Conservation (phyloP, 805 yeast species). For the Saturnispora mendoncae region DNA sequence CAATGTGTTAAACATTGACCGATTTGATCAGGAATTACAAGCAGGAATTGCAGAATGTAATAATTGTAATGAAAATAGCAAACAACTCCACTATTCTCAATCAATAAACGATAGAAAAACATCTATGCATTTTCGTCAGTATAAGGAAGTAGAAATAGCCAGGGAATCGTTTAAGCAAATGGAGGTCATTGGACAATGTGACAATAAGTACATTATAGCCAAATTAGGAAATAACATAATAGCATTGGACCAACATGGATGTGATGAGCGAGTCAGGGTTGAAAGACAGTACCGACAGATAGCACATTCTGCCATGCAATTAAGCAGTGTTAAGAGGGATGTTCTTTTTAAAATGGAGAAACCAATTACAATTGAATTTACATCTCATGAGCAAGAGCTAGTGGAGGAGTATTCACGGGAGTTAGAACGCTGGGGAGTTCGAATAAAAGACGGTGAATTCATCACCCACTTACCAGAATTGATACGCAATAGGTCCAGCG, state of each 20-base stretch:
- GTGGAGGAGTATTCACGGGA: constrained; percentile 24
- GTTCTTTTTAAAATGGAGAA: too few species aligned
- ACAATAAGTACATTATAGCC: constrained; percentile 52
- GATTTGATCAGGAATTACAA: background rate
- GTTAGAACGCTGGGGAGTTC: constrained; percentile 39
- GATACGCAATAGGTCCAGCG: constrained; percentile 13
- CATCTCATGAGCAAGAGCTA: constrained; percentile 29
- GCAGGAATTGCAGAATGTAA: too few species aligned
- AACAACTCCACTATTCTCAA: background rate
- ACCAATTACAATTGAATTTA: too few species aligned
- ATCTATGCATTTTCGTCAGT: constrained; percentile 8
- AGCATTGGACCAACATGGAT: constrained; percentile 75
- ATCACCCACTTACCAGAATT: constrained; percentile 38
- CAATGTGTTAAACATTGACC: background rate
- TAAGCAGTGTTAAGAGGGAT: too few species aligned
- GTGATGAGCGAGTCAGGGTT: constrained; percentile 63
- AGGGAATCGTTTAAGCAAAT: constrained; percentile 18
- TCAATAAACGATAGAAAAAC: background rate
- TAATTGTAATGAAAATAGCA: background rate
- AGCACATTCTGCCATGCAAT: constrained; percentile 14
- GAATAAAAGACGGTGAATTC: background rate
- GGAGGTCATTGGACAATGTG: constrained; percentile 49
- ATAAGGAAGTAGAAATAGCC: background rate
- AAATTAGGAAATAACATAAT: constrained; percentile 20
- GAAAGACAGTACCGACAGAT: constrained; percentile 41